Conservation (phyloP, 176 grass and related monocot species). For the Triticum timopheevii region DNA sequence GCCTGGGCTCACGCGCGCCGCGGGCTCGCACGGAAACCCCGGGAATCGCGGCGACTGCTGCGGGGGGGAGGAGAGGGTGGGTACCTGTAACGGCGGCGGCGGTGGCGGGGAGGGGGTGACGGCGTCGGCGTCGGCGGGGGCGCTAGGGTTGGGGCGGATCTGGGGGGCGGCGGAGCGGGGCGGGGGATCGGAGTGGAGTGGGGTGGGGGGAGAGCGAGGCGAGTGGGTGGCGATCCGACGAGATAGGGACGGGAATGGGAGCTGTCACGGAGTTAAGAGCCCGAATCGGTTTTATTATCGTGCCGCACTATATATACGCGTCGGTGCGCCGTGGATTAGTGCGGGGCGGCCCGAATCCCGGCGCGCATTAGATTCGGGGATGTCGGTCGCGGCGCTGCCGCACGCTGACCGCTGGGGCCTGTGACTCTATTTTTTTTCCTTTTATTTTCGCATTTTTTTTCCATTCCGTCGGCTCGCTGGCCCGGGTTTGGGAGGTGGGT, state of each 20-base stretch:
- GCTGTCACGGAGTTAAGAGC: background rate
- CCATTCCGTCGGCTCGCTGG: no score
- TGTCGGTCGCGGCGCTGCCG: background rate
- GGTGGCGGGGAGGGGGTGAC: background rate
- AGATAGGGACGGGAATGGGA: constrained; percentile 24
- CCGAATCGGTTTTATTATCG: background rate
- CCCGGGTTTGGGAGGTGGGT: no score
- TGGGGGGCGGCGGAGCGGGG: background rate
- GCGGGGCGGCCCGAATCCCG: constrained; percentile 20
- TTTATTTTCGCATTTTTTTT: no score
- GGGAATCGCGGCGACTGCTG: background rate
- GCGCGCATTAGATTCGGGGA: constrained; percentile 11
- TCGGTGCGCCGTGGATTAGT: background rate
- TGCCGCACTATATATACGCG: background rate
- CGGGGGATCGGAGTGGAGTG: background rate
- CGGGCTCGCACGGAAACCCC: background rate
- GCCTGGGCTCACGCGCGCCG: background rate
- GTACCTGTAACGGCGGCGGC: constrained; percentile 36
- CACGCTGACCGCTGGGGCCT: constrained; percentile 4
- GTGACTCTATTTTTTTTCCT: no score
- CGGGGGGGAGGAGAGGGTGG: background rate
- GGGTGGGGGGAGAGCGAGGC: constrained; percentile 3
- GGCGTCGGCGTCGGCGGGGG: background rate
- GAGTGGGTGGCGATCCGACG: constrained; percentile 48
- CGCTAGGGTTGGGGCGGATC: constrained; percentile 42